Percentiles rank a stretch among this genome's conserved stretches.
phyloP scores from a whole-genome alignment of 495 filamentous ascomycete species.

The Penicillium pancosmium region DNA sequence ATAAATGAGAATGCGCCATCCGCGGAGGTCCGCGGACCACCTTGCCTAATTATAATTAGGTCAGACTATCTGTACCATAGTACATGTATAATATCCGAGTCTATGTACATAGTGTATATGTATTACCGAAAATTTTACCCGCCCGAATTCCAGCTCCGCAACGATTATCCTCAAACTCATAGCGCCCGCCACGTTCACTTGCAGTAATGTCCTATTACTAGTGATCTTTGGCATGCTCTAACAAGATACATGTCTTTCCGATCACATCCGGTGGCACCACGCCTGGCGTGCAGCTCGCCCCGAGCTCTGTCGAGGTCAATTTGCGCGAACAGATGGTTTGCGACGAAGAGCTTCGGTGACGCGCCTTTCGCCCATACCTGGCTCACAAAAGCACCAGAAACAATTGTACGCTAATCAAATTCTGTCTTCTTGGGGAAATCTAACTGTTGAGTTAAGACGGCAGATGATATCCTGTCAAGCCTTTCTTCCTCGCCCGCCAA shows the following conservation, averaged over 20 bases:
- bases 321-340: slow-evolving; percentile 20
- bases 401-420: slow-evolving; percentile 16
- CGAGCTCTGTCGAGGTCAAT: slow-evolving; percentile 8
- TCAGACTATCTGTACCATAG: background rate
- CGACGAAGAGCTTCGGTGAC: slow-evolving; percentile 21
- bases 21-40: slow-evolving; percentile 15
- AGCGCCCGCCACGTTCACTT: background rate
- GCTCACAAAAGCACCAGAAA: slow-evolving; percentile 41
- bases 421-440: background rate
- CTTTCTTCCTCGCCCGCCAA: slow-evolving; percentile 21
- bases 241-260: slow-evolving; percentile 22
- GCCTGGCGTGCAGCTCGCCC: slow-evolving; percentile 15
- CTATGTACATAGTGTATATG: background rate
- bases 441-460: slow-evolving; percentile 27
- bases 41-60: slow-evolving; percentile 8
- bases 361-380: slow-evolving; percentile 38
- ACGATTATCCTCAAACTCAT: background rate
- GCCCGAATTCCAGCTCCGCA: background rate
- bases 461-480: slow-evolving; percentile 38
- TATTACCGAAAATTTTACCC: background rate
- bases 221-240: background rate
- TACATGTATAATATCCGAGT: background rate
- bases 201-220: background rate
- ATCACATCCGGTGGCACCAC: slow-evolving; percentile 7
- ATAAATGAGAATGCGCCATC: background rate